These are phyloP conservation scores for Aphanomyces stellatus DNA, from an alignment of 352 stramenopile genomes.

Conservation along the genomic window DNA sequence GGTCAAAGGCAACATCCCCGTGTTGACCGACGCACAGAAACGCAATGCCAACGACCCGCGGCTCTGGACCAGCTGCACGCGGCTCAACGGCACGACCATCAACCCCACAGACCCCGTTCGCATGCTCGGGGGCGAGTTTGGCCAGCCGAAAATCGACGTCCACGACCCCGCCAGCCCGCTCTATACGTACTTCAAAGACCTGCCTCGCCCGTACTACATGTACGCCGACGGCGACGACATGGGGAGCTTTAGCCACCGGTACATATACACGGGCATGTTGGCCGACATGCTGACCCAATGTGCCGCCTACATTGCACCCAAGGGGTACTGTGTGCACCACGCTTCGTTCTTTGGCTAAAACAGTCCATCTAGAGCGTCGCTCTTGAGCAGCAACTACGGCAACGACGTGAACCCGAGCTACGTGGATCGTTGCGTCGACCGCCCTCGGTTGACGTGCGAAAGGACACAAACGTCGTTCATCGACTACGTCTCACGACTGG, in stretches of 20 bases:
- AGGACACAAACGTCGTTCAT: not conserved
- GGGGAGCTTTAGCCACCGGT: conserved; percentile 70
- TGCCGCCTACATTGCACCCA: conserved; percentile 10
- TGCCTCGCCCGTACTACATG: not conserved
- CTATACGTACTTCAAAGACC: conserved; percentile 28
- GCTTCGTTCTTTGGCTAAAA: not conserved
- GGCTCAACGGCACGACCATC: not conserved
- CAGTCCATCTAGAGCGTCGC: not conserved
- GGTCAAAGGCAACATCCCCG: not conserved
- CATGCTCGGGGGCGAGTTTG: not conserved
- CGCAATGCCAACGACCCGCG: not conserved
- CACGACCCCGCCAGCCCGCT: not conserved
- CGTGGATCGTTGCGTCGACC: not conserved
- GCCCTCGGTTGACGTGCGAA: not conserved
- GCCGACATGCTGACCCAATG: conserved; percentile 45
- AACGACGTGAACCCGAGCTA: not conserved
- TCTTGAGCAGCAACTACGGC: not conserved
- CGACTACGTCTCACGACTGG: not conserved
- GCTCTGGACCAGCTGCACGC: not conserved
- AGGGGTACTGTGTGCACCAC: not conserved
- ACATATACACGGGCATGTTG: conserved; percentile 35
- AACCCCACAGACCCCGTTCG: not conserved
- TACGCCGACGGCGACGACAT: conserved; percentile 31
- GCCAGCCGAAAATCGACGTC: not conserved
- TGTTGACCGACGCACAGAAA: not conserved